phyloP scores from a whole-genome alignment of 768 basidiomycete genomes.

The Mycena capillaripes region DNA sequence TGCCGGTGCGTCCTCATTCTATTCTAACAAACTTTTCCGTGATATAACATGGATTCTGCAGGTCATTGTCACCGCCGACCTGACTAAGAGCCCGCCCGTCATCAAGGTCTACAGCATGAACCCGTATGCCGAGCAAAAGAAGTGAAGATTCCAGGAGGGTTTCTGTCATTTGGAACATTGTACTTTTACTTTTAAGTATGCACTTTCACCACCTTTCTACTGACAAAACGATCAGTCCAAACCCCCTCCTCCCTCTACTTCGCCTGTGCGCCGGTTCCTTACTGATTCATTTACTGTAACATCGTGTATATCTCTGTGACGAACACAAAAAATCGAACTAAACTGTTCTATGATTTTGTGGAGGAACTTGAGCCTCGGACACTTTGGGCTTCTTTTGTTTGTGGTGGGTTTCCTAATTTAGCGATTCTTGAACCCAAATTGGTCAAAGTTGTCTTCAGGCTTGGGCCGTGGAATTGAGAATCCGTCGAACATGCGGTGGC shows the following conservation, averaged over 20 bases:
- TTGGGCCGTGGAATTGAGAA: not conserved
- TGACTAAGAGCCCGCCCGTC: constrained; percentile 96
- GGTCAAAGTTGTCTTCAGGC: not conserved
- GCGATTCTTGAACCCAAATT: not conserved
- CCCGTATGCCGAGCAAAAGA: constrained; percentile 81
- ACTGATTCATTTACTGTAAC: constrained; percentile 40
- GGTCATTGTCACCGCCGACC: constrained; percentile 96
- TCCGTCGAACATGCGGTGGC: too few species aligned
- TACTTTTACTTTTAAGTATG: constrained; percentile 49
- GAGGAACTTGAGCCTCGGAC: too few species aligned
- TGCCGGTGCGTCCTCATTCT: constrained; percentile 76
- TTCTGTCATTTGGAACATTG: constrained; percentile 39
- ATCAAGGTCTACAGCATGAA: constrained; percentile 98
- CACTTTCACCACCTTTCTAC: constrained; percentile 36
- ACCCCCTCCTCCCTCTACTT: constrained; percentile 24
- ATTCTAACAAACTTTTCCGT: constrained; percentile 1
- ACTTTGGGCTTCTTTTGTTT: not conserved
- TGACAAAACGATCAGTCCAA: constrained; percentile 38
- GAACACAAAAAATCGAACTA: constrained; percentile 26
- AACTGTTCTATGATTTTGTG: too few species aligned
- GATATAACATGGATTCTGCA: constrained; percentile 44
- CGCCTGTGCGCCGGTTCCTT: constrained; percentile 25
- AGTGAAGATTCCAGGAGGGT: constrained; percentile 44
- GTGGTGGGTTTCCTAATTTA: not conserved
- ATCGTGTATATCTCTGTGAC: constrained; percentile 38